phyloP scores from a whole-genome alignment of 495 filamentous ascomycete species.

The Aspergillus steynii region DNA sequence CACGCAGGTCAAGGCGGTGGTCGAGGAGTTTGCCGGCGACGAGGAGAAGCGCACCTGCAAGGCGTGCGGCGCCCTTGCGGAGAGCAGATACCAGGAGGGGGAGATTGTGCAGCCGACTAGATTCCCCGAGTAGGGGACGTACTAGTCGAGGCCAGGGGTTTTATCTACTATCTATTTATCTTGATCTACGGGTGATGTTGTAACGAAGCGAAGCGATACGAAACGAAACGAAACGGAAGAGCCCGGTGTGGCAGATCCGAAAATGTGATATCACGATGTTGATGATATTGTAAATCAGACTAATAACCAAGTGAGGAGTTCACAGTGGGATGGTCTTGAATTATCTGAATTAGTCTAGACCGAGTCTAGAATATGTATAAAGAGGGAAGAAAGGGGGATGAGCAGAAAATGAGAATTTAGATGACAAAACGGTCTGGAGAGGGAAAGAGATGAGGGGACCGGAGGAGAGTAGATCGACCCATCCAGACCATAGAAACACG shows the following conservation, averaged over 20 bases:
- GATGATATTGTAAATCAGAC: background rate
- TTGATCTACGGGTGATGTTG: background rate
- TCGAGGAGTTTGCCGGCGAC: slow-evolving; percentile 75
- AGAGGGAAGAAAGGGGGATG: too few species aligned
- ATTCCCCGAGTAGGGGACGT: slow-evolving; percentile 29
- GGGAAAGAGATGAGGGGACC: background rate
- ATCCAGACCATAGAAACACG: too few species aligned
- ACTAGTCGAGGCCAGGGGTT: background rate
- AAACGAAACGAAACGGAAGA: too few species aligned
- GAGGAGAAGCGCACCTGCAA: slow-evolving; percentile 74
- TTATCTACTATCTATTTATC: slow-evolving; percentile 1
- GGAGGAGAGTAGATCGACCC: too few species aligned
- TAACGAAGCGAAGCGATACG: background rate
- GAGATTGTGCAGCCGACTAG: slow-evolving; percentile 45
- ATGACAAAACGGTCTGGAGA: background rate
- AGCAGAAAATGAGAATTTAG: background rate
- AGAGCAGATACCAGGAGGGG: slow-evolving; percentile 42
- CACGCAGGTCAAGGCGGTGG: slow-evolving; percentile 95
- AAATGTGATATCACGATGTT: background rate
- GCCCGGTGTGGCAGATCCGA: background rate
- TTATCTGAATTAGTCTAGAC: background rate
- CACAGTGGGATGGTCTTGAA: background rate
- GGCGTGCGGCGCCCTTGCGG: slow-evolving; percentile 73
- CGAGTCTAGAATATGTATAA: background rate
- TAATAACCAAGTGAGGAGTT: background rate